These are phyloP conservation scores for Fusarium pseudograminearum DNA, from an alignment of 2,329 filamentous ascomycete genomes.

Conservation along the genomic window DNA sequence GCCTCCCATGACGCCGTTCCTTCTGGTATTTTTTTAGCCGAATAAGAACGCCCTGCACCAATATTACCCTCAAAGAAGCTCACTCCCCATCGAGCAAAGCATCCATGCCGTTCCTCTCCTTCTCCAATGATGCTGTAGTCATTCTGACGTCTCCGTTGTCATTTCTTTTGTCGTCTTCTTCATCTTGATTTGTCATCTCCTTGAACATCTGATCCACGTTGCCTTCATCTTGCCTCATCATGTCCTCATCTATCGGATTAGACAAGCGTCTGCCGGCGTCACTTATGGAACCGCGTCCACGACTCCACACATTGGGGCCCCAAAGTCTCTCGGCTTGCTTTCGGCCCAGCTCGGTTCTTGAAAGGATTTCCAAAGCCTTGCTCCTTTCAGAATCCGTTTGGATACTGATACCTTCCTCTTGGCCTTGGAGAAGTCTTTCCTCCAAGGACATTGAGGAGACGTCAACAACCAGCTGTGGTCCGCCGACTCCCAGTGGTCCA, in stretches of 20 bases:
- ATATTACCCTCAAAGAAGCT: slow-evolving; percentile 10
- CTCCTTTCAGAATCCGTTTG: slow-evolving; percentile 60
- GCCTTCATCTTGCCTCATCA: slow-evolving; percentile 57
- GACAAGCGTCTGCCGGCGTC: slow-evolving; percentile 44
- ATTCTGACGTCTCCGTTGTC: slow-evolving; percentile 51
- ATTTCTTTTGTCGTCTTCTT: slow-evolving; percentile 58
- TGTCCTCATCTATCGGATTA: slow-evolving; percentile 46
- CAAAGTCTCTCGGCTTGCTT: slow-evolving; percentile 64
- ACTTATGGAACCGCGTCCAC: slow-evolving; percentile 48
- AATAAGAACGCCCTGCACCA: slow-evolving; percentile 41
- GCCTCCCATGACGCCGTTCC: slow-evolving; percentile 39
- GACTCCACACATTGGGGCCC: slow-evolving; percentile 62
- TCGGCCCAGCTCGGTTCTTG: slow-evolving; percentile 63
- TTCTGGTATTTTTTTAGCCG: slow-evolving; percentile 40
- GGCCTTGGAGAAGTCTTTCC: slow-evolving; percentile 62
- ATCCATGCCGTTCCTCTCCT: slow-evolving; percentile 61
- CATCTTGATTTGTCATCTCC: slow-evolving; percentile 66
- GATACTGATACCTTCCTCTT: slow-evolving; percentile 60
- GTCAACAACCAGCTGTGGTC: slow-evolving; percentile 58
- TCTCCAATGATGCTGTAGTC: slow-evolving; percentile 59
- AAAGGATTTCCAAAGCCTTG: slow-evolving; percentile 65
- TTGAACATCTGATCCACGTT: slow-evolving; percentile 68
- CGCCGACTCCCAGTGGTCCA: slow-evolving; percentile 57
- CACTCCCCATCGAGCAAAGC: slow-evolving; percentile 60
- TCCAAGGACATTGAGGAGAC: slow-evolving; percentile 60